These are phyloP conservation scores for Pseudonectria buxi DNA, from an alignment of 2,329 filamentous ascomycete species.

Conservation along the genomic window DNA sequence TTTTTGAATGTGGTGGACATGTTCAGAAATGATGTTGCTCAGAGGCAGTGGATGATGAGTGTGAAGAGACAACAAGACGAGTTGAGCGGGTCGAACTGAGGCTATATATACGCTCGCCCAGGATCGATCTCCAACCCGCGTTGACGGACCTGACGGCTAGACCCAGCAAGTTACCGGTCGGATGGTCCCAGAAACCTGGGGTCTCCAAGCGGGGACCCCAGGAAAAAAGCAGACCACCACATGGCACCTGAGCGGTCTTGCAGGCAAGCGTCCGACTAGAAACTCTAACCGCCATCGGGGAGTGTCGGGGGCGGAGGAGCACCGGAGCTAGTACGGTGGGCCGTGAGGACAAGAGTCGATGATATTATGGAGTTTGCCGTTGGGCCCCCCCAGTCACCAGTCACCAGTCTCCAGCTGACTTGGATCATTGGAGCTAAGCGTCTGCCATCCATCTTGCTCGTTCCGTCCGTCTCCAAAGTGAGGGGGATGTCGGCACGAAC, in stretches of 20 bases:
- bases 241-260: slow-evolving; percentile 1
- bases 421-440: too few relatives aligned
- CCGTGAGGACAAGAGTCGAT: not conserved
- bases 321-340: slow-evolving; percentile 1
- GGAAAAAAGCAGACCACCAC: slow-evolving; percentile 5
- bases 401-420: not conserved
- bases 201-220: slow-evolving; percentile 10
- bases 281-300: slow-evolving; percentile 3
- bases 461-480: too few relatives aligned
- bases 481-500: too few relatives aligned
- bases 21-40: too few relatives aligned
- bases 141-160: too few relatives aligned
- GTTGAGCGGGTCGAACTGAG: not conserved
- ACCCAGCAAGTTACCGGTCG: not conserved
- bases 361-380: too few relatives aligned
- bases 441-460: too few relatives aligned
- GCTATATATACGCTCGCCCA: slow-evolving; percentile 5
- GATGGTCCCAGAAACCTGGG: slow-evolving; percentile 2
- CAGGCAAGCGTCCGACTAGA: not conserved
- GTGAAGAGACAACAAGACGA: not conserved
- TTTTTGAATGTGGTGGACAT: not conserved
- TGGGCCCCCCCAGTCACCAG: not conserved
- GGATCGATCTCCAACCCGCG: slow-evolving; percentile 1
- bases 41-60: not conserved
- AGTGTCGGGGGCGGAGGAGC: slow-evolving; percentile 11